Conservation (phyloP, 192 early-diverging fungal genomes). For the Backusella australiensis region DNA sequence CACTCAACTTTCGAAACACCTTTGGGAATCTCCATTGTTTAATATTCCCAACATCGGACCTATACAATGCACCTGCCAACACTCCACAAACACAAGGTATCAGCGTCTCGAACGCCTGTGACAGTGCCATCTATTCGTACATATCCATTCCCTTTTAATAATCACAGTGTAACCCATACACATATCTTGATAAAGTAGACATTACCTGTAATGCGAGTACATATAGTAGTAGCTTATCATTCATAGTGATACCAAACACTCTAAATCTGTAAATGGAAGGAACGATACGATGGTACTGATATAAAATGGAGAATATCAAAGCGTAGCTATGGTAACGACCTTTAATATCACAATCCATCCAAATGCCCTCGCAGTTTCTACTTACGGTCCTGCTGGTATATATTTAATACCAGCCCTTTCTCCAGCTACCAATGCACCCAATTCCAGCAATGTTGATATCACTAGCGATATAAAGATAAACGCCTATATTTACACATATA, state of each 20-base stretch:
- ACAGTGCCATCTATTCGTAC: slow-evolving; percentile 39
- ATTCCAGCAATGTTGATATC: slow-evolving; percentile 50
- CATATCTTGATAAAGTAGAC: background rate
- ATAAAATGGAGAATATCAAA: slow-evolving; percentile 53
- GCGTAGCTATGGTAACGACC: slow-evolving; percentile 36
- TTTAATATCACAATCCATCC: background rate
- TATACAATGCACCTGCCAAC: slow-evolving; percentile 51
- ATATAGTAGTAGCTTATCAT: slow-evolving; percentile 52
- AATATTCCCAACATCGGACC: slow-evolving; percentile 46
- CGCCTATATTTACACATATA: slow-evolving; percentile 29
- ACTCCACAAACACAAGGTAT: slow-evolving; percentile 47
- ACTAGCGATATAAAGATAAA: slow-evolving; percentile 50
- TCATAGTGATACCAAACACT: slow-evolving; percentile 48
- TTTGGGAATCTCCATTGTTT: slow-evolving; percentile 55
- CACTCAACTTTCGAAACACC: slow-evolving; percentile 29
- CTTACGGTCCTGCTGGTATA: slow-evolving; percentile 57
- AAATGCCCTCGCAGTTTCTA: background rate
- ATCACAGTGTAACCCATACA: background rate
- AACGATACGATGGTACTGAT: slow-evolving; percentile 55
- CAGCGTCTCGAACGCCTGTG: slow-evolving; percentile 42
- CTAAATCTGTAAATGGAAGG: slow-evolving; percentile 52
- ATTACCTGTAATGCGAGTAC: slow-evolving; percentile 45
- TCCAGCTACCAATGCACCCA: slow-evolving; percentile 48
- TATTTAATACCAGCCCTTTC: slow-evolving; percentile 40
- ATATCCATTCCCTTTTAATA: background rate